phyloP scores from a whole-genome alignment of 495 filamentous ascomycete species.

The Emericellopsis terricola region DNA sequence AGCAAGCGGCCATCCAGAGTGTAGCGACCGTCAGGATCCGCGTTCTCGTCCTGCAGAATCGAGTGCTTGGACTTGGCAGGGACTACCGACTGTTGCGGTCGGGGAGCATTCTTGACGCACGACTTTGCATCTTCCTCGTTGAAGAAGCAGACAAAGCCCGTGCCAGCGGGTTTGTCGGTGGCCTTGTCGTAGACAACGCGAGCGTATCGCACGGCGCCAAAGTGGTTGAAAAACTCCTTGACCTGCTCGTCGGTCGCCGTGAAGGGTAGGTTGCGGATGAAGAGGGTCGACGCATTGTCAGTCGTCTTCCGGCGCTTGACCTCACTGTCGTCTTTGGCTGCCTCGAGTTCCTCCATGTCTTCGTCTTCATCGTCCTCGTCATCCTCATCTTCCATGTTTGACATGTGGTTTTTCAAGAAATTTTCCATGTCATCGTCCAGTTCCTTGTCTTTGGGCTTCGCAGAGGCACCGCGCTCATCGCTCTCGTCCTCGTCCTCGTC shows the following conservation, averaged over 20 bases:
- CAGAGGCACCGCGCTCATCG: slow-evolving; percentile 21
- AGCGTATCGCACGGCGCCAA: slow-evolving; percentile 74
- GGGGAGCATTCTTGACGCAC: slow-evolving; percentile 60
- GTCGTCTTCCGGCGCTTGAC: slow-evolving; percentile 16
- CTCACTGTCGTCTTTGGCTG: slow-evolving; percentile 16
- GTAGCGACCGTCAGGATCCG: slow-evolving; percentile 64
- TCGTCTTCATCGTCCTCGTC: slow-evolving; percentile 18
- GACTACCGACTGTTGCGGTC: slow-evolving; percentile 10
- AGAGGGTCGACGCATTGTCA: slow-evolving; percentile 57
- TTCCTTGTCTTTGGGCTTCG: slow-evolving; percentile 29
- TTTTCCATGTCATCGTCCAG: slow-evolving; percentile 27
- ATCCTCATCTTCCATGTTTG: slow-evolving; percentile 25
- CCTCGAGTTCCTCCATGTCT: slow-evolving; percentile 17
- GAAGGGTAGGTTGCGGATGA: slow-evolving; percentile 91
- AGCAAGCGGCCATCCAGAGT: slow-evolving; percentile 79
- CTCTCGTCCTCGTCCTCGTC: slow-evolving; percentile 23
- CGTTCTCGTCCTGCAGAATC: slow-evolving; percentile 62
- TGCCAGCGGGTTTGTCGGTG: slow-evolving; percentile 74
- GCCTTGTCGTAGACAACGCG: slow-evolving; percentile 70
- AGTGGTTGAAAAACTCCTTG: slow-evolving; percentile 64
- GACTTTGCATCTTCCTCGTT: slow-evolving; percentile 48
- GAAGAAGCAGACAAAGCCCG: slow-evolving; percentile 89
- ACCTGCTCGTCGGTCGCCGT: slow-evolving; percentile 61
- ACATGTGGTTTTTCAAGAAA: slow-evolving; percentile 16
- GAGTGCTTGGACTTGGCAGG: slow-evolving; percentile 41